Base-by-base conservation (phyloP, 1,284 basidiomycete genomes). In the Grifola frondosa region DNA sequence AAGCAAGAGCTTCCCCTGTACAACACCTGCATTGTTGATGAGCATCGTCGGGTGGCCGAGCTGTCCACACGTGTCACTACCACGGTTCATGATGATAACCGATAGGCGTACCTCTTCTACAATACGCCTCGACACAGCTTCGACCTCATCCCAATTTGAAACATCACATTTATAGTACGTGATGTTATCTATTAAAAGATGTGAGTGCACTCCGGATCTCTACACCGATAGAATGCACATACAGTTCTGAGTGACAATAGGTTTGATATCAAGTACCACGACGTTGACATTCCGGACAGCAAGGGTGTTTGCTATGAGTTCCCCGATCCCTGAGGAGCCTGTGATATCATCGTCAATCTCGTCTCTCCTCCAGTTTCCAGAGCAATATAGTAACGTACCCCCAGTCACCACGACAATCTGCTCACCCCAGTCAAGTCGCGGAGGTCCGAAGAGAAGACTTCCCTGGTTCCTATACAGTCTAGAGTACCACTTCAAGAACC, bases 1-100 rank as follows among this genome's bases (percentile, higher is more conserved):
- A 4, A 94, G 68, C 19, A 98, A 69, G 1, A 85, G 70, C 59
- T 92, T 94, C 22, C 94, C 93, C 65, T 94, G 87, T 23, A 91
- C 90, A 41, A 97, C 81, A n/a, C 94, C 96, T 1, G 96, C 96
- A 59, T 97, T 98, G 69, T 98, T 98, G 58, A 99, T 74, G 12
- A 99, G 68, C 23, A 98, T 78, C 0, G 96, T 96, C 1, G 93
- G 90, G 40, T 88, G 76, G 6, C 93, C 93, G 40, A 95, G 72
- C 89, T 93, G 26, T 21, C 10, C 3, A 24, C 37, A 2, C 26
- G 26, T 5, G 17, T 24, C 48, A 49, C 39, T 28, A 9, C 4
- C 6, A 25, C n/a, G 9, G 13, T 7, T 22, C 15, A 10, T 16
- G 8, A 37, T 22, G 4, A 6, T 28, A 11, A 7, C n/a, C 17